Evolutionary conservation across 257 asterid genomes (phyloP), one percentile per base, ranked within the genome.

Genomic region (Datura wrightii): DNA sequence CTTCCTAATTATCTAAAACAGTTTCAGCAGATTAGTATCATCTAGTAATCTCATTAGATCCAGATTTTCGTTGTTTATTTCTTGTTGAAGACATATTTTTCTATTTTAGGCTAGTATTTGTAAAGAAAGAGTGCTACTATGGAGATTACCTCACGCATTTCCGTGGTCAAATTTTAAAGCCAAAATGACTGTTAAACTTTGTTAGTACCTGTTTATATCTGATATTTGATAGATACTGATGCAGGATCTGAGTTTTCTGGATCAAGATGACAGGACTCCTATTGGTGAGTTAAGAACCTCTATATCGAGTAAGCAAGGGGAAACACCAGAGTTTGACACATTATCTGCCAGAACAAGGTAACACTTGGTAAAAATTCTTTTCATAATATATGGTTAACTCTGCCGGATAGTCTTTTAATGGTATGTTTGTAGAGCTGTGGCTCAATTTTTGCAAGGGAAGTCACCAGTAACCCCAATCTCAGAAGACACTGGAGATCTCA

Each of bases 331-430:
- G 82, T 86, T 83, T 59, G 86, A 82, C 69, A 71, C 83, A 53
- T 63, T 92, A 85, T 88, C 99, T 69, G 88, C 97, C 82, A 86
- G 96, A 88, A 88, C 98, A 83, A 93, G 98, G 98, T 94, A 88
- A n/a, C 50, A 41, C 42, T 19, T 4, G 65, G 8, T 19, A 31
- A 55, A 74, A 36, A 59, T 8, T 24, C 67, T 63, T 55, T 3
- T 11, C 58, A 15, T 24, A 39, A 55, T 37, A 50, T 34, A 48
- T 6, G 79, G 34, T 81, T 48, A 62, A 76, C 37, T 52, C 1
- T 84, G 50, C 58, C 59, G 34, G 60, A 55, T 66, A 74, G 9
- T 69, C 52, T 42, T 19, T 69, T 39, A 62, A 52, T 87, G 83
- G 50, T 78, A 80, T 70, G 65, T 52, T 34, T 85, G 79, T 90